A percentile compares a stretch with the other conserved stretches of the same genome.
Evolutionary conservation across 2,329 filamentous ascomycete species (phyloP).

Genomic region (Fonsecaea pedrosoi): DNA sequence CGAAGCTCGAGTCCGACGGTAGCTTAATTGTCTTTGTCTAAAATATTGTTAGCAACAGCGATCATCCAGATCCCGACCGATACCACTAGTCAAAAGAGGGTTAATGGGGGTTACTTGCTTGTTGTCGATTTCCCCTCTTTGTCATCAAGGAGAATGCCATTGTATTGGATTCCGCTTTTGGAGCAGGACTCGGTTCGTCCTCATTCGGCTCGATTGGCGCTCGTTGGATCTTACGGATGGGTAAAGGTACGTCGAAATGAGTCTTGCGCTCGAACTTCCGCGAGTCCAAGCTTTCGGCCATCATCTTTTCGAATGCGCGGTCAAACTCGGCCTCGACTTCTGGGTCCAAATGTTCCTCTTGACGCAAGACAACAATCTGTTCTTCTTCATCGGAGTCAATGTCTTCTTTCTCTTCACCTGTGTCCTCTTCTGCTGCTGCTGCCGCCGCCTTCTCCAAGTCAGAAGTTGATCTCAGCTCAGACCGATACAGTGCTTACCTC

Average conservation of each 20-base stretch:
- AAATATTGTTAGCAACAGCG: constrained; percentile 25
- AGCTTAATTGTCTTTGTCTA: constrained; percentile 91
- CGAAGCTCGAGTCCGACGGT: constrained; percentile 86
- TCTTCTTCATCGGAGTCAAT: constrained; percentile 75
- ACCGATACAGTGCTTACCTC: constrained; percentile 44
- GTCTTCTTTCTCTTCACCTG: constrained; percentile 51
- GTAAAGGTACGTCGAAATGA: constrained; percentile 95
- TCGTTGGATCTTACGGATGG: constrained; percentile 74
- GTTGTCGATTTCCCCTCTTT: constrained; percentile 93
- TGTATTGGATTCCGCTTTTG: constrained; percentile 57
- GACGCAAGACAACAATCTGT: constrained; percentile 86
- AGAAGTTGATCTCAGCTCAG: constrained; percentile 16
- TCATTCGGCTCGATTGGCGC: constrained; percentile 59
- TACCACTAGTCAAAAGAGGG: background rate
- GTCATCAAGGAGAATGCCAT: constrained; percentile 98
- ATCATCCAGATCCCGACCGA: background rate
- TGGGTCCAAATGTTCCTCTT: constrained; percentile 88
- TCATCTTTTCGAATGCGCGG: constrained; percentile 96
- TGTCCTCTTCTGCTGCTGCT: constrained; percentile 44
- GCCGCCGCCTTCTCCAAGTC: constrained; percentile 44
- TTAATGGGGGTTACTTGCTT: constrained; percentile 61
- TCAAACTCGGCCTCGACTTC: constrained; percentile 98
- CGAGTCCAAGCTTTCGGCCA: constrained; percentile 95
- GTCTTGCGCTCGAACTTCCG: constrained; percentile 95
- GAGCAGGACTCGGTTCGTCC: constrained; percentile 40